phyloP scores from a whole-genome alignment of 2,329 filamentous ascomycete species.

The Ophiostoma piceae region DNA sequence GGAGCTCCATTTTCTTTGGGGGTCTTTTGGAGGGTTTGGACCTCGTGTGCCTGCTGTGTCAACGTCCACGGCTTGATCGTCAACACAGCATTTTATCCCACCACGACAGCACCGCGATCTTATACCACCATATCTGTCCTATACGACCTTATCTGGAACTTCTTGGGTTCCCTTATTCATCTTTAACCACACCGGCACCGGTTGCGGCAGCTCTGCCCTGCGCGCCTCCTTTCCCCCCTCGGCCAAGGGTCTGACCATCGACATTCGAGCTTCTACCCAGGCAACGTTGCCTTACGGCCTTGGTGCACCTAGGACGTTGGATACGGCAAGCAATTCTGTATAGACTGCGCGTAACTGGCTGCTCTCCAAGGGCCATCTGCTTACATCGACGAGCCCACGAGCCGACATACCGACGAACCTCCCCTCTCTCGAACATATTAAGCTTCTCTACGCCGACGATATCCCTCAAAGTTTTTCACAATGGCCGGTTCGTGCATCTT shows the following conservation, averaged over 20 bases:
- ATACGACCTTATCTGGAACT: not conserved
- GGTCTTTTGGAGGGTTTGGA: slow-evolving; percentile 6
- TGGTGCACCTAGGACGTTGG: not conserved
- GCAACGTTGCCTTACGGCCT: not conserved
- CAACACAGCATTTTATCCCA: not conserved
- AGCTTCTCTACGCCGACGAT: not conserved
- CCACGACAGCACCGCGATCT: not conserved
- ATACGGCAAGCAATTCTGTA: not conserved
- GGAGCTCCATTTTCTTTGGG: slow-evolving; percentile 5
- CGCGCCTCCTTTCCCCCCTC: not conserved
- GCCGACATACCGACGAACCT: not conserved
- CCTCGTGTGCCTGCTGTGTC: not conserved
- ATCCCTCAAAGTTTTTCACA: not conserved
- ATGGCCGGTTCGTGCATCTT: not conserved
- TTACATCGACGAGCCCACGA: not conserved
- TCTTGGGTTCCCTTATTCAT: not conserved
- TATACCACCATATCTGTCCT: not conserved
- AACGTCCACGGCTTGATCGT: not conserved
- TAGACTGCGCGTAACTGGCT: not conserved
- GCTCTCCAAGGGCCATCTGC: not conserved
- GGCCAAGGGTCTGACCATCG: not conserved
- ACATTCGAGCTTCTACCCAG: not conserved
- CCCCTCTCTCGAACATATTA: not conserved
- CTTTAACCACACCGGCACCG: not conserved
- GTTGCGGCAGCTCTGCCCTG: not conserved